Evolutionary conservation across 306 rosid species (phyloP).

Genomic region (Cercis canadensis): DNA sequence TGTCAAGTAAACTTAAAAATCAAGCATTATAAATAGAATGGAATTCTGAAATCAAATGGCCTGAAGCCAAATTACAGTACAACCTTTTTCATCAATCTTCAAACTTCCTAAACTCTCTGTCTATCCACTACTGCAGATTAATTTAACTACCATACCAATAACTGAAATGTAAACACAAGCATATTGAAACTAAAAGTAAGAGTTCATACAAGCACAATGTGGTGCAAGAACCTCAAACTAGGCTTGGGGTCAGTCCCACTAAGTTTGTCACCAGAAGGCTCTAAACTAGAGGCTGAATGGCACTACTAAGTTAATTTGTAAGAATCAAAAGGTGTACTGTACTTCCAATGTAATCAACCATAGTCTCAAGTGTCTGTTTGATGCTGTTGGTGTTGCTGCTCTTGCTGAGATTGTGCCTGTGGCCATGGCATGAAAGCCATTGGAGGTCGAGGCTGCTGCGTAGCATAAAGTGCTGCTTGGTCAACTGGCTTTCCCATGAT

Average conservation of each 20-base stretch:
- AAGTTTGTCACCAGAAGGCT: slow-evolving; percentile 25
- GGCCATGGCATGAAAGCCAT: slow-evolving; percentile 84
- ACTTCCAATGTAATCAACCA: slow-evolving; percentile 13
- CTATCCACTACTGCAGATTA: slow-evolving; percentile 32
- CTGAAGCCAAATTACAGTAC: background rate
- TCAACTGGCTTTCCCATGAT: slow-evolving; percentile 85
- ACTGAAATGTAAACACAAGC: slow-evolving; percentile 31
- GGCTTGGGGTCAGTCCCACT: slow-evolving; percentile 8
- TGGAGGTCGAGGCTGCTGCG: slow-evolving; percentile 70
- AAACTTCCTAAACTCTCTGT: slow-evolving; percentile 28
- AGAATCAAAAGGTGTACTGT: slow-evolving; percentile 23
- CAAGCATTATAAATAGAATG: too few species aligned
- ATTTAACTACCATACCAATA: slow-evolving; percentile 31
- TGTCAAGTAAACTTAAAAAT: too few species aligned
- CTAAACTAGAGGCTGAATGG: slow-evolving; percentile 30
- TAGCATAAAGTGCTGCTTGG: slow-evolving; percentile 52
- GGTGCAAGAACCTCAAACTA: slow-evolving; percentile 32
- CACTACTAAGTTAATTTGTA: slow-evolving; percentile 28
- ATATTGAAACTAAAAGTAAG: slow-evolving; percentile 14
- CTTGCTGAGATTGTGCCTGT: slow-evolving; percentile 57
- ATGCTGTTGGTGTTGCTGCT: slow-evolving; percentile 56
- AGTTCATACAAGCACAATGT: slow-evolving; percentile 40
- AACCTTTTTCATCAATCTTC: slow-evolving; percentile 24
- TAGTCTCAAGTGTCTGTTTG: slow-evolving; percentile 58
- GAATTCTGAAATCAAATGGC: too few species aligned